These are phyloP conservation scores for Phallus indusiatus DNA, from an alignment of 768 basidiomycete species.

Conservation along the genomic window DNA sequence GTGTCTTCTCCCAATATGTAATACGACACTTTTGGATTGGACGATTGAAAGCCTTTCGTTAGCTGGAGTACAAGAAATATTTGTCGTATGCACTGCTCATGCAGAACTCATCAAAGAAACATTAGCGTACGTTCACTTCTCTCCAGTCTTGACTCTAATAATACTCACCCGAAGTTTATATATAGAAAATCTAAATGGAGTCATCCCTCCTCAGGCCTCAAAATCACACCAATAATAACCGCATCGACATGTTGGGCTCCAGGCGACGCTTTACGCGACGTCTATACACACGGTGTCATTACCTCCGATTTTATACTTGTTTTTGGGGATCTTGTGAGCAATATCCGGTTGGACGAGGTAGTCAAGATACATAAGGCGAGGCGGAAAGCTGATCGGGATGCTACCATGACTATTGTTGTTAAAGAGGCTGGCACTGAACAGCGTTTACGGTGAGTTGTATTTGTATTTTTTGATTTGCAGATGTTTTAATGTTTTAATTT, in stretches of 20 bases:
- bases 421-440: conserved; percentile 61
- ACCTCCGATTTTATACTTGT: conserved; percentile 88
- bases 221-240: conserved; percentile 77
- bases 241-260: conserved; percentile 82
- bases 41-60: conserved; percentile 91
- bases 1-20: conserved; percentile 92
- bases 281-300: conserved; percentile 86
- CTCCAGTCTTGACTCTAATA: neutral
- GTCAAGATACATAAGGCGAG: conserved; percentile 84
- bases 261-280: conserved; percentile 88
- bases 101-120: conserved; percentile 76
- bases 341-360: conserved; percentile 82
- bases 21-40: conserved; percentile 90
- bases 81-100: conserved; percentile 90
- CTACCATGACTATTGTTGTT: conserved; percentile 93
- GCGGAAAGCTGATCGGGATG: conserved; percentile 79
- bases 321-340: conserved; percentile 88
- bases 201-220: conserved; percentile 65
- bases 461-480: neutral
- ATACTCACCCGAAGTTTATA: conserved; percentile 1
- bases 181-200: conserved; percentile 79
- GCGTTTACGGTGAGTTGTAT: conserved; percentile 64
- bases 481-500: neutral
- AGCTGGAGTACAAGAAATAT: conserved; percentile 94
- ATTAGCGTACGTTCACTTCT: conserved; percentile 51